Base-by-base conservation (phyloP, 768 basidiomycete species). In the Agaricus blazei region DNA sequence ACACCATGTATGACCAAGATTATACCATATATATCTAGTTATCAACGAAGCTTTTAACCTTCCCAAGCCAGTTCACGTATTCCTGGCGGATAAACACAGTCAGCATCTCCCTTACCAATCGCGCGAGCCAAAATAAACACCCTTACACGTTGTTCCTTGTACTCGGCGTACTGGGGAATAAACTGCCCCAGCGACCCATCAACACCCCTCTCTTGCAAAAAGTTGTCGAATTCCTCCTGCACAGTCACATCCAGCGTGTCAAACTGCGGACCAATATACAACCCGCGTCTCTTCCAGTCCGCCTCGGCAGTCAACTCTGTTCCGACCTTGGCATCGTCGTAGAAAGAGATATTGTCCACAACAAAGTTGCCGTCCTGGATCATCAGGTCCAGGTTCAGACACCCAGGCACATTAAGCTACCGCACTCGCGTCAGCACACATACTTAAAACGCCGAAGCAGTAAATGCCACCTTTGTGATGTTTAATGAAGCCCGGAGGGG, bases 261-360 rank as follows among this genome's bases (percentile, higher is more conserved):
- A 64, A 97, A 98, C 83, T 88, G 85, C 50, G 95, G 96, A 1
- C 96, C 96, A 66, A 96, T 84, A 77, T 97, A 98, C 60, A 90
- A 73, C 1, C 90, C 93, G 19, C 94, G 82, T 46, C 95, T 84
- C 68, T 88, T 89, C 93, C 91, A 98, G 73, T 98, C 94, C 7
- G 90, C 88, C 60, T 98, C 93, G 6, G 90, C 86, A 11, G 84
- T 90, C 62, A 90, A 70, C 6, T 88, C 88, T 12, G 82, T 85
- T 11, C 85, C 93, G 11, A 90, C 62, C 64, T 82, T 78, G 29
- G 76, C 72, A 61, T 93, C 90, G 1, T 75, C 68, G 72, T 96
- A 98, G 76, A 77, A 93, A 1, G 94, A 83, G 59, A 95, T 82
- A 70, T 92, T 96, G 69, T 97, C 94, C 51, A 95, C 76, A n/a